Evolutionary conservation across 805 yeast genomes (phyloP), one percentile per base, ranked within the genome.

Genomic region (Schwanniomyces polymorphus): DNA sequence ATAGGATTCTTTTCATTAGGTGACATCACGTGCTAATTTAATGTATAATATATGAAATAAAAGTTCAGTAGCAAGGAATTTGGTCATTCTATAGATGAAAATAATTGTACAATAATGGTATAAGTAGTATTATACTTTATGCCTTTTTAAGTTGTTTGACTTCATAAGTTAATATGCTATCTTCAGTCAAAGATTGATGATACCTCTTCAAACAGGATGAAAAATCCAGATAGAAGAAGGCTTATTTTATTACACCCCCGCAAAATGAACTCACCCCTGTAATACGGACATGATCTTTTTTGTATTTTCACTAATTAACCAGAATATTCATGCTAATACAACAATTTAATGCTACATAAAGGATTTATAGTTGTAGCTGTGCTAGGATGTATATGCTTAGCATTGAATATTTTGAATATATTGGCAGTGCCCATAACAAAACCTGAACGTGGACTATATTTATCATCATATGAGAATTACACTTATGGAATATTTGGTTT

Each of bases 401-500:
- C 61, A 11, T 50, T 74, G 16, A 76, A 74, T 55, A 53, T 74
- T 11, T 60, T 74, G 14, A 71, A 74, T 27, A 69, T 73, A 31
- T 61, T 74, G 23, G 64, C 75, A 8, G 78, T 74, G 10, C 78
- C 78, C 5, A 46, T 74, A 7, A 68, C 75, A 5, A 42, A 45
- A 8, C 55, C 59, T 4, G 48, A 50, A 38, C 57, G 60, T 41
- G 49, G 52, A 14, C 50, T 74, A 29, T 60, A 59, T 44, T 56
- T 74, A 18, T 67, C 75, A 16, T 55, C 55, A 25, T 69, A 59
- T 47, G 56, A 58, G 33, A 62, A 67, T 50, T 53, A 60, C 40
- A 58, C 68, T n/a, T 74, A 65, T 56, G 78, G 78, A 1, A 76
- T 74, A n/a, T 68, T 72, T 54, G 78, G 78, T 2, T 51, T 72